Base-by-base conservation (phyloP, 176 grass and related monocot species). In the Carex myosuroides region DNA sequence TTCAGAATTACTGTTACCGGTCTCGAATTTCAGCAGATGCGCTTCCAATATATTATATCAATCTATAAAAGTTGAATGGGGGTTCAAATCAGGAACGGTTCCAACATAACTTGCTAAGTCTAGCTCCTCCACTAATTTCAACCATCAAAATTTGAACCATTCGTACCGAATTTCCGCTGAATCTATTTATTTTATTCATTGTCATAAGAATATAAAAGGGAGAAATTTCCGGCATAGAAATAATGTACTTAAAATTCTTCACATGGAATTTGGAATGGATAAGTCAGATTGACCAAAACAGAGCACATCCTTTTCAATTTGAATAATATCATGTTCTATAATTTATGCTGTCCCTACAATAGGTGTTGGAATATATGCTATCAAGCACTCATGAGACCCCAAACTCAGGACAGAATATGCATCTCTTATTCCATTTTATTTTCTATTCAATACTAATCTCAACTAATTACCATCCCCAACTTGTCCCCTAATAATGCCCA, bases 361-460 rank as follows among this genome's bases (percentile, higher is more conserved):
- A 39, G 62, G 60, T 63, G 62, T 37, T 64, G 79, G 79, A 82
- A 82, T 82, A 82, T 82, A 82, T 82, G 59, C 79, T 50, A 35
- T 65, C 79, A 66, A 64, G 55, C 79, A 26, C 62, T 82, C 79
- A 82, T 66, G 60, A 42, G 58, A 61, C 58, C 55, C 70, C 18
- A 82, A 66, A 64, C 35, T 48, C 10, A 48, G 58, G n/a, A 82
- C 33, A 82, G 60, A 82, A 82, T 82, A 66, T 82, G 58, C 79
- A 82, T 44, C 42, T 33, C 1, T 81, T 80, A 57, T 59, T 80
- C 66, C 24, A 80, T 20, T 32, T 18, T 32, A 0, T 61, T 60
- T 59, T 80, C 26, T 42, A 2, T 18, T n/a, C 16, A 16, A 8
- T 3, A 7, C 53, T 5, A n/a, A 17, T 57, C 6, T 62, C 26